Evolutionary conservation across 352 stramenopile species (phyloP).

Genomic region (Pythium dissimile): DNA sequence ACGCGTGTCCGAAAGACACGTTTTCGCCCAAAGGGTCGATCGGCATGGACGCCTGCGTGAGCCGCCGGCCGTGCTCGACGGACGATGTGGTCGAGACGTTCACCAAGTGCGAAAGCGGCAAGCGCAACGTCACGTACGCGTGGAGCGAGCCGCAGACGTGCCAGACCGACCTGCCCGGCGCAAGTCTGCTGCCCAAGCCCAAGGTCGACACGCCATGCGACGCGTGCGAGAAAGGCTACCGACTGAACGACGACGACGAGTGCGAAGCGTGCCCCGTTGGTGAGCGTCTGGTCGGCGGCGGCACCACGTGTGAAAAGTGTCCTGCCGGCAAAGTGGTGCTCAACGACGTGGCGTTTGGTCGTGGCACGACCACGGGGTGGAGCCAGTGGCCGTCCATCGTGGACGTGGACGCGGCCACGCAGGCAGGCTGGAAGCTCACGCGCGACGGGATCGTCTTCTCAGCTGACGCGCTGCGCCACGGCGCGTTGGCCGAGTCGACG

Average conservation of each 20-base stretch:
- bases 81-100: conserved; percentile 65
- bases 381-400: conserved; percentile 56
- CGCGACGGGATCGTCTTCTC: conserved; percentile 53
- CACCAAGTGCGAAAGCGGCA: conserved; percentile 48
- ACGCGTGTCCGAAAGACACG: conserved; percentile 56
- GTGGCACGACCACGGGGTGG: conserved; percentile 51
- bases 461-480: neutral
- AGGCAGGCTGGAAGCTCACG: conserved; percentile 62
- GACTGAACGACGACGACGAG: conserved; percentile 28
- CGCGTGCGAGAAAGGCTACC: conserved; percentile 47
- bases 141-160: conserved; percentile 74
- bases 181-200: conserved; percentile 39
- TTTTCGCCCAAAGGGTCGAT: conserved; percentile 74
- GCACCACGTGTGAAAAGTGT: conserved; percentile 17
- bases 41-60: conserved; percentile 58
- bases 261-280: conserved; percentile 32
- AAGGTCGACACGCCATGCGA: conserved; percentile 42
- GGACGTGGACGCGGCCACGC: conserved; percentile 32
- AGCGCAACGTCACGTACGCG: conserved; percentile 52
- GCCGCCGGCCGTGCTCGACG: conserved; percentile 50
- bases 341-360: conserved; percentile 49
- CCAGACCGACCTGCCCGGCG: conserved; percentile 35
- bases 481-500: conserved; percentile 10
- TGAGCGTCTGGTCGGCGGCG: neutral
- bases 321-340: conserved; percentile 47